phyloP scores from a whole-genome alignment of 306 rosid species.

The Quercus engelmannii region DNA sequence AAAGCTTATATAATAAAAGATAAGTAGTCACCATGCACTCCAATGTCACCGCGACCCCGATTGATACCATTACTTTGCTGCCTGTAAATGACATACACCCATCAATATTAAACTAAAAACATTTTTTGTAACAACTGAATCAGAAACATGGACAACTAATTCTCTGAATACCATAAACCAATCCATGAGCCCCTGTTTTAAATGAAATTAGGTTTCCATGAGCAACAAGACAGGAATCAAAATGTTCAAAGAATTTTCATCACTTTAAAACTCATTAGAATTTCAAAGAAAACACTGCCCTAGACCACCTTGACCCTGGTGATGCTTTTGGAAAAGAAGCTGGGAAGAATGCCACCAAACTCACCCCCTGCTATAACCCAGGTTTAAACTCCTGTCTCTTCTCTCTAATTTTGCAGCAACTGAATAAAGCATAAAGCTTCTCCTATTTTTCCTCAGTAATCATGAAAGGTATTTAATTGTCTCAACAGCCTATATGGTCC shows the following conservation, averaged over 20 bases:
- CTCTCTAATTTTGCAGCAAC: not conserved
- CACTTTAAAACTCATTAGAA: not conserved
- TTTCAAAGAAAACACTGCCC: not conserved
- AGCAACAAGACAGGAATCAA: not conserved
- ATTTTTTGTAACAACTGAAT: slow-evolving; percentile 2
- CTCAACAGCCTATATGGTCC: not conserved
- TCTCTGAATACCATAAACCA: not conserved
- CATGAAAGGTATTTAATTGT: not conserved
- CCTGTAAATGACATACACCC: slow-evolving; percentile 29
- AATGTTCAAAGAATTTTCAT: not conserved
- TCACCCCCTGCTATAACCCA: not conserved
- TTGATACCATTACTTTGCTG: slow-evolving; percentile 36
- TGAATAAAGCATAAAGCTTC: not conserved
- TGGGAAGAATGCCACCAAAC: not conserved
- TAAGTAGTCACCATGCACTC: slow-evolving; percentile 28
- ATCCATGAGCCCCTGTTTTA: not conserved
- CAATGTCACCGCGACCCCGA: slow-evolving; percentile 16
- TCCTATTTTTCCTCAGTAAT: not conserved
- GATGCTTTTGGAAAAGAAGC: not conserved
- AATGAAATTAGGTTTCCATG: not conserved
- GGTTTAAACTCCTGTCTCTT: not conserved
- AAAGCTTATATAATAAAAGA: not conserved
- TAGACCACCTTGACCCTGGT: not conserved
- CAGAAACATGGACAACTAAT: not conserved
- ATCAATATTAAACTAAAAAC: not conserved